Evolutionary conservation across 371 early-diverging fungal genomes (phyloP), one percentile per base, ranked within the genome.

Genomic region (Mucor plumbeus): DNA sequence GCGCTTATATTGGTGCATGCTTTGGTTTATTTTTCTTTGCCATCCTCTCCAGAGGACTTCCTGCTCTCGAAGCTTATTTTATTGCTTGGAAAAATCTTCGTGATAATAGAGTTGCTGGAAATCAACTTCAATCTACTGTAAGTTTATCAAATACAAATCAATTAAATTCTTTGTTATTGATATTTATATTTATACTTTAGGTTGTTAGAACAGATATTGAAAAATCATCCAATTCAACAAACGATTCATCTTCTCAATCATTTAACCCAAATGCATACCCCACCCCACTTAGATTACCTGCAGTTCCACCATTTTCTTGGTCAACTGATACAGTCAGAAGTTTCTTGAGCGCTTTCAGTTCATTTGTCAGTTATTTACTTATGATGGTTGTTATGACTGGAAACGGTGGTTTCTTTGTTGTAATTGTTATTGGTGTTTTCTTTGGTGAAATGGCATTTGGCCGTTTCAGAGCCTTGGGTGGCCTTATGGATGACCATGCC

Each of bases 191-290:
- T 34, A 3, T 8, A 2, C 3, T 35, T 0, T 61, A 71, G 71
- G 58, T 36, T 34, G 53, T 40, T 17, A 63, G 44, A 47, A 48
- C 38, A 43, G 72, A 68, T 53, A 41, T 64, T 94, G 97, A 57
- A 76, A 84, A 71, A 82, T 95, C 80, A 97, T 97, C 67, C 96
- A 59, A 98, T 75, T 96, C n/a, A 19, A 97, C 36, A 92, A 95
- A 59, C 98, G 99, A 86, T 97, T 97, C 84, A 94, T 96, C 80
- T 91, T 97, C 76, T 91, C 93, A 44, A 90, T 94, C 55, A 84
- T 86, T 68, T 72, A 77, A 69, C 89, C 93, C 17, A 65, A 79
- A 19, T 14, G 36, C 43, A 57, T 75, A 72, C 55, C 76, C 76
- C 7, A 38, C 36, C 33, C 53, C 70, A 34, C 62, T 64, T n/a